These are phyloP conservation scores for Myriosclerotinia duriaeana DNA, from an alignment of 2,329 filamentous ascomycete species.

Conservation along the genomic window DNA sequence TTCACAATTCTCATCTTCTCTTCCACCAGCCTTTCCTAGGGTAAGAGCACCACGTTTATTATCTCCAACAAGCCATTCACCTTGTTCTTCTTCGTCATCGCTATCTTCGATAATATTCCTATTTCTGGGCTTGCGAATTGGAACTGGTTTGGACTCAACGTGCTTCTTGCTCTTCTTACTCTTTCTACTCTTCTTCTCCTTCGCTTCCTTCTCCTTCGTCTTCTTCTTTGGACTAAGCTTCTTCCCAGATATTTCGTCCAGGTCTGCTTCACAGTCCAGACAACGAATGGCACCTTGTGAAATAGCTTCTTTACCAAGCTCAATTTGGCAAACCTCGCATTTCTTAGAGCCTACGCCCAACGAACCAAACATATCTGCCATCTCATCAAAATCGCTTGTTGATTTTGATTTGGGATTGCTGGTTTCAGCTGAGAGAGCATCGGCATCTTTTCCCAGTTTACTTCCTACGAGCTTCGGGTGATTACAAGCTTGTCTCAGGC, in stretches of 20 bases:
- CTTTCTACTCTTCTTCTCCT: conserved; percentile 44
- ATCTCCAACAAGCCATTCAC: conserved; percentile 76
- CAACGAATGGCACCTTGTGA: conserved; percentile 59
- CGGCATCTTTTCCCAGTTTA: conserved; percentile 83
- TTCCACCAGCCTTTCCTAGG: conserved; percentile 77
- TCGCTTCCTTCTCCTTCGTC: conserved; percentile 44
- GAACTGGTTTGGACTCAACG: conserved; percentile 28
- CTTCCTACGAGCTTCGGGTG: conserved; percentile 85
- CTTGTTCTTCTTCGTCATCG: conserved; percentile 63
- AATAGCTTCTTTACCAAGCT: conserved; percentile 36
- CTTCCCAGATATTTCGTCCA: conserved; percentile 59
- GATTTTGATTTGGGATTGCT: conserved; percentile 47
- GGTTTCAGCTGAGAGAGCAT: conserved; percentile 69
- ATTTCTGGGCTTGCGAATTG: conserved; percentile 51
- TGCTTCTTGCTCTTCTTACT: conserved; percentile 38
- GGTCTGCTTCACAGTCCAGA: conserved; percentile 70
- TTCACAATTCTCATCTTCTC: conserved; percentile 85
- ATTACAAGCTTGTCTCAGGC: conserved; percentile 90
- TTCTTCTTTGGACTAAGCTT: conserved; percentile 44
- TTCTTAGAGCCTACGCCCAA: conserved; percentile 54
- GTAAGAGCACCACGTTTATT: conserved; percentile 58
- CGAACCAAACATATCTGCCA: conserved; percentile 83
- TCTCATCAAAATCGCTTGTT: conserved; percentile 66
- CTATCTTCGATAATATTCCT: conserved; percentile 63
- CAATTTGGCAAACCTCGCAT: conserved; percentile 40